Evolutionary conservation across 306 rosid genomes (phyloP).

Genomic region (apple (Malus domestica)): ASM211411v1 NC_041802.1:9251501-9252000

Average conservation of each 20-base stretch:
- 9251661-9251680: constrained; percentile 79
- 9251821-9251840: neutral
- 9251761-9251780: constrained; percentile 38
- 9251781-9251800: neutral
- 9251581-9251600: constrained; percentile 81
- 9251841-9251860: neutral
- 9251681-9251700: constrained; percentile 51
- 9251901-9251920: neutral
- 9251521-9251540: constrained; percentile 54
- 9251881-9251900: neutral
- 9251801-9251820: too few relatives aligned
- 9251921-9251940: neutral
- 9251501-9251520: constrained; percentile 49
- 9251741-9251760: constrained; percentile 64
- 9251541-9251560: constrained; percentile 58
- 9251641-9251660: constrained; percentile 65
- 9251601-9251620: constrained; percentile 44
- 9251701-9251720: constrained; percentile 34
- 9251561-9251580: constrained; percentile 89
- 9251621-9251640: constrained; percentile 38
- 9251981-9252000: neutral
- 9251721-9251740: constrained; percentile 52
- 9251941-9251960: neutral
- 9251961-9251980: neutral
- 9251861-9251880: neutral